Evolutionary conservation across 148 eudicot species (phyloP), one percentile per base, ranked within the genome.

Genomic region (Fallopia convolvulus): DNA sequence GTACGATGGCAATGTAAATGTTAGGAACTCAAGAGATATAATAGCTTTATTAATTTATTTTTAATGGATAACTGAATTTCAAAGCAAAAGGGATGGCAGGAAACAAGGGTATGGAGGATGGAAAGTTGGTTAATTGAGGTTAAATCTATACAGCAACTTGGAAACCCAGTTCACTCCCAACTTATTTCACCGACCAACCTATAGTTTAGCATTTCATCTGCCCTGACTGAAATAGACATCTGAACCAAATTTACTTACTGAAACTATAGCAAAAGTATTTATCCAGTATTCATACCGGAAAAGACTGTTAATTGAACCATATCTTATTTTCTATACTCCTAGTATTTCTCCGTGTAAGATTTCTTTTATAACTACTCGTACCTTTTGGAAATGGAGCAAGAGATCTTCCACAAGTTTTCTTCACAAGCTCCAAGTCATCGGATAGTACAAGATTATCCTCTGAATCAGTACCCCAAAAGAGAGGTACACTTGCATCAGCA

Each of bases 401-500:
- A n/a, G 84, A 82, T 82, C 82, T 79, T 20, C 82, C 87, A 79
- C 87, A 84, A 56, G 82, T 80, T 74, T 82, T 82, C 82, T 72
- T 72, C 74, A 72, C 74, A 41, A 72, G 49, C 74, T 72, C 74
- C 12, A 40, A 21, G 15, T 72, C 74, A 84, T 84, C 89, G 49
- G 91, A 83, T 68, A 94, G 85, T 52, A 94, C 97, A 74, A 94
- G 83, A 65, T 88, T 80, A 66, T 89, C 93, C 78, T 94, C 94
- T 52, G 90, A 81, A 84, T 92, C 97, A 15, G 97, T 84, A 63
- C 98, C 97, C 98, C 98, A 94, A 78, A 82, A 92, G 74, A 94
- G 86, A 55, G 98, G 97, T 36, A 94, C 94, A 84, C 93, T 89
- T 75, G 92, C 98, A 80, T 94, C 98, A 76, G 85, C 83, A 82